Conservation (phyloP, 306 rosid genomes). For the Casuarina cunninghamiana region DNA sequence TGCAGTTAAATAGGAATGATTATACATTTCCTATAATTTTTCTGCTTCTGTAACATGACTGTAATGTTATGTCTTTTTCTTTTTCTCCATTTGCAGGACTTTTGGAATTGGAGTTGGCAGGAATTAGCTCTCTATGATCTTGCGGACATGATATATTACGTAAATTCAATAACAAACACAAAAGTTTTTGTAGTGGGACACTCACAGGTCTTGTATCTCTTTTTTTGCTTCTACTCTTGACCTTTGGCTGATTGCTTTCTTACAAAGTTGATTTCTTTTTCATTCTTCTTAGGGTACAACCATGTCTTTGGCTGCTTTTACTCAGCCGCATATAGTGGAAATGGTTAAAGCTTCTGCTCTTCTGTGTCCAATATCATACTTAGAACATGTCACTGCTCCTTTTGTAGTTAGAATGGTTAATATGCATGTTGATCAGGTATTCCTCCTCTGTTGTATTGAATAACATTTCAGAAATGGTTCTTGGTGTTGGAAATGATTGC, state of each 20-base stretch:
- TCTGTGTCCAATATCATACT: conserved; percentile 80
- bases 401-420: conserved; percentile 70
- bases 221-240: conserved; percentile 18
- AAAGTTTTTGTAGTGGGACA: conserved; percentile 85
- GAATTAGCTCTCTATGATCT: conserved; percentile 79
- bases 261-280: conserved; percentile 18
- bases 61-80: conserved; percentile 19
- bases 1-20: conserved; percentile 7
- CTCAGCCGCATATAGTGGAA: conserved; percentile 63
- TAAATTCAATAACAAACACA: conserved; percentile 49
- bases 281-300: conserved; percentile 72
- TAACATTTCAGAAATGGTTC: conserved; percentile 21
- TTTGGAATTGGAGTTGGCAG: conserved; percentile 99
- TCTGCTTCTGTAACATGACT: conserved; percentile 21
- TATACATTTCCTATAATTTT: conserved; percentile 7
- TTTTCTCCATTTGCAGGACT: conserved; percentile 46
- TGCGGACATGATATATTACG: conserved; percentile 65
- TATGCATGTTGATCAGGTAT: conserved; percentile 82
- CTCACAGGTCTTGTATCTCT: conserved; percentile 69
- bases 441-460: conserved; percentile 16
- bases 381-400: conserved; percentile 66
- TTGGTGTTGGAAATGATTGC: conserved; percentile 29
- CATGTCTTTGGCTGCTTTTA: conserved; percentile 70
- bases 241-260: conserved; percentile 15
- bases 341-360: conserved; percentile 90